phyloP scores from a whole-genome alignment of 345 rosid genomes.

The Moricandia moricandioides region DNA sequence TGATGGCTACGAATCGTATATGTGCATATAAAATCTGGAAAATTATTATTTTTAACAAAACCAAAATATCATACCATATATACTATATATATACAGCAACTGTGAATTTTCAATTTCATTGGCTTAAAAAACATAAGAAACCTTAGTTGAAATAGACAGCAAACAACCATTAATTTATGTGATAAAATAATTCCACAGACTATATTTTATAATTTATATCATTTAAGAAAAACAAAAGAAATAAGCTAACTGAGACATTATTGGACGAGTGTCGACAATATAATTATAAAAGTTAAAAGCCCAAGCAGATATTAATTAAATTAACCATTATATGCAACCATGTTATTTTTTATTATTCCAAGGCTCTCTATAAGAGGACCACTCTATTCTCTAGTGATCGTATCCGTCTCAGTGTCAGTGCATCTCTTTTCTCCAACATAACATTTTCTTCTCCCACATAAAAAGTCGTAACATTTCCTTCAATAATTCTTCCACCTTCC shows the following conservation, averaged over 20 bases:
- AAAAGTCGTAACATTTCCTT: background rate
- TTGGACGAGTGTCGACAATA: constrained; percentile 11
- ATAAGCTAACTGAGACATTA: constrained; percentile 6
- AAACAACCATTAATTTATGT: background rate
- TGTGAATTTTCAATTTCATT: background rate
- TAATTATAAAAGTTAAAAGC: background rate
- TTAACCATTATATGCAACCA: background rate
- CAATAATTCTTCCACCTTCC: constrained; percentile 3
- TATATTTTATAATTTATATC: background rate
- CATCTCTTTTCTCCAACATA: constrained; percentile 16
- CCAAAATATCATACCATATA: background rate
- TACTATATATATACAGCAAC: background rate
- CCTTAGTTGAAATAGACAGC: background rate
- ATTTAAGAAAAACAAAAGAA: background rate
- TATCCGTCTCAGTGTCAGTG: constrained; percentile 14
- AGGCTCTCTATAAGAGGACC: constrained; percentile 20
- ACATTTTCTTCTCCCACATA: background rate
- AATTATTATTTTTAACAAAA: background rate
- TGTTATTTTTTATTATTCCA: background rate
- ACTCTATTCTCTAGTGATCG: constrained; percentile 8
- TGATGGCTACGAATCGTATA: background rate
- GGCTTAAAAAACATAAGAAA: background rate
- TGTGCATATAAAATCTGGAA: constrained; percentile 1
- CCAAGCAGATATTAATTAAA: constrained; percentile 11
- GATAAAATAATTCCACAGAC: background rate